Evolutionary conservation across 331 rosid genomes (phyloP), one percentile per base, ranked within the genome.

Genomic region (Malus hybrid): DNA sequence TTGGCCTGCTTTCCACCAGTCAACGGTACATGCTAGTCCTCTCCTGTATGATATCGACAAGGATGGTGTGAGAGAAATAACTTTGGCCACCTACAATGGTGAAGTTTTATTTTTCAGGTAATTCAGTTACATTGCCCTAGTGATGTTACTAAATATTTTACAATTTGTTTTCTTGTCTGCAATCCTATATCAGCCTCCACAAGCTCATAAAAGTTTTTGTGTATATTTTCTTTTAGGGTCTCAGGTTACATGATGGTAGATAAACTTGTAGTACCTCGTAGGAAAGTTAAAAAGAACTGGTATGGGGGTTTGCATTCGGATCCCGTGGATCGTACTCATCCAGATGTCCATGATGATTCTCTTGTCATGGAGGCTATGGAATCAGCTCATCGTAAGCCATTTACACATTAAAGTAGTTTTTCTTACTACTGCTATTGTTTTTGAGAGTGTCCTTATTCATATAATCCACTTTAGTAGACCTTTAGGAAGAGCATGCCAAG

Each of bases 1-100:
- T 52, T 95, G 99, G 99, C 99, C 99, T 80, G 97, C 99, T 85
- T 92, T 92, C 82, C 99, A 95, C 78, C 99, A 95, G 90, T 92
- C 97, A 55, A 95, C 97, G 29, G 99, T 90, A 87, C 99, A 95
- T 80, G 79, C 97, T 73, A 90, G 97, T 84, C 99, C 99, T 62
- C 88, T 95, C 62, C 81, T 95, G 66, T 90, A 89, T 87, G 99
- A 95, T 83, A 86, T 90, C 46, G 99, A 95, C 87, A 95, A 95
- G 86, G 97, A 95, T 82, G 99, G 99, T 61, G 91, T 89, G 71
- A 92, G 97, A 83, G 99, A 95, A 83, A 89, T 95, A 81, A 93
- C 90, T 69, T 83, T 95, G 92, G 99, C 97, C 57, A 89, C 93
- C 76, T 95, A 90, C 89, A 95, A 95, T 74, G 99, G 99, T 4